These are phyloP conservation scores for Climacium dendroides DNA, from an alignment of 225 moss, liverwort and hornwort genomes.

Conservation along the genomic window DNA sequence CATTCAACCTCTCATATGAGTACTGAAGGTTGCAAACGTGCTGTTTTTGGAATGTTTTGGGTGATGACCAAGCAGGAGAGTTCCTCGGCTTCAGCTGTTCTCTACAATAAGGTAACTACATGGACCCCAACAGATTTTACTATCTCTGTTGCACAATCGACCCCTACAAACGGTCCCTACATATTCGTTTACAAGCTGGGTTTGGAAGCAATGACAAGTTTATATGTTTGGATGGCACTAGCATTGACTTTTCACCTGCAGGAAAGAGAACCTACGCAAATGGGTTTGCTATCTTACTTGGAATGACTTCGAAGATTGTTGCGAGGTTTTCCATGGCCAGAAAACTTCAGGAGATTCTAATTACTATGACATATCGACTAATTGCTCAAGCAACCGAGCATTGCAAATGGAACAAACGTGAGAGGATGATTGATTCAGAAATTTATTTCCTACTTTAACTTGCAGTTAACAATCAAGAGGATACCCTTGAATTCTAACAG, in stretches of 20 bases:
- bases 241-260: neutral
- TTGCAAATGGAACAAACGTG: neutral
- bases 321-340: neutral
- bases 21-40: neutral
- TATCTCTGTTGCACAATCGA: neutral
- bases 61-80: neutral
- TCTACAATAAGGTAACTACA: neutral
- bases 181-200: neutral
- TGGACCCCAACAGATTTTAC: neutral
- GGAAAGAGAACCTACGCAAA: neutral
- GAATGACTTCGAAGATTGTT: neutral
- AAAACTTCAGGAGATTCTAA: neutral
- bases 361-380: neutral
- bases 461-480: neutral
- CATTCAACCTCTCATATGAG: neutral
- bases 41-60: neutral
- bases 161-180: neutral
- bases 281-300: neutral
- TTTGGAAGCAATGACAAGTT: neutral
- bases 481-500: neutral
- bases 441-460: neutral
- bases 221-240: neutral
- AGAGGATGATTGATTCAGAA: neutral
- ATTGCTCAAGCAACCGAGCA: neutral
- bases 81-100: neutral